Percentiles rank a stretch among this genome's conserved stretches.
Conservation (phyloP, 2,329 filamentous ascomycete species). For the Pseudogymnoascus sp. region DNA sequence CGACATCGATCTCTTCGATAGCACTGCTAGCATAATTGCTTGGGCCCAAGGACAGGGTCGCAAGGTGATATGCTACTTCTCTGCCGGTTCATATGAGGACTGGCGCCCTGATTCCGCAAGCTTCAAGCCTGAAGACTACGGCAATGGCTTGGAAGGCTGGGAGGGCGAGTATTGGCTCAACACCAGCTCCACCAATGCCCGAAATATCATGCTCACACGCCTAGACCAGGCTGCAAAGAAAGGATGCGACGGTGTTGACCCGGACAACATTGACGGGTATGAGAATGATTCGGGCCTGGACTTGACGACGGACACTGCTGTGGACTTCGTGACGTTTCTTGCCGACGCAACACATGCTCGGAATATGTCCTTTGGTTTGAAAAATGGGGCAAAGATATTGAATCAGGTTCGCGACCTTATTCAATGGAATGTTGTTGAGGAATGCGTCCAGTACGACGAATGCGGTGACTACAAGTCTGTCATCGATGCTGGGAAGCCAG, state of each 20-base stretch:
- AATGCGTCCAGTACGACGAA: slow-evolving; percentile 53
- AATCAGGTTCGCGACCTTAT: background rate
- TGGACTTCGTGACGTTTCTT: slow-evolving; percentile 54
- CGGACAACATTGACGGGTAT: slow-evolving; percentile 63
- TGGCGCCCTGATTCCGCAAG: slow-evolving; percentile 48
- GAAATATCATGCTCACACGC: slow-evolving; percentile 54
- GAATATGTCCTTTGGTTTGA: slow-evolving; percentile 57
- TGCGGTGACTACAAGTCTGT: slow-evolving; percentile 51
- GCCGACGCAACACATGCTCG: slow-evolving; percentile 43
- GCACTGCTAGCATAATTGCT: slow-evolving; percentile 36
- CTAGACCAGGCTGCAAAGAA: slow-evolving; percentile 52
- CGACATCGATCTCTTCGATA: slow-evolving; percentile 51
- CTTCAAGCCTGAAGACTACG: slow-evolving; percentile 49
- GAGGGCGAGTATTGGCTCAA: slow-evolving; percentile 60
- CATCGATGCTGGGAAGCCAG: slow-evolving; percentile 52
- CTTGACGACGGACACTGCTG: slow-evolving; percentile 47
- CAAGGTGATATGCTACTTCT: slow-evolving; percentile 67
- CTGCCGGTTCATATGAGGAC: slow-evolving; percentile 58
- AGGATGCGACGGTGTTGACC: slow-evolving; percentile 61
- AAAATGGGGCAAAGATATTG: slow-evolving; percentile 45
- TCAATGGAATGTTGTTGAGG: slow-evolving; percentile 34
- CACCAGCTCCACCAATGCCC: slow-evolving; percentile 47
- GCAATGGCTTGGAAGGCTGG: slow-evolving; percentile 54
- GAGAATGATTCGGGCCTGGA: slow-evolving; percentile 55
- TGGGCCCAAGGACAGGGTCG: slow-evolving; percentile 41